Conservation (phyloP, 179 eudicot species). For the Heliamphora pulchella region DNA sequence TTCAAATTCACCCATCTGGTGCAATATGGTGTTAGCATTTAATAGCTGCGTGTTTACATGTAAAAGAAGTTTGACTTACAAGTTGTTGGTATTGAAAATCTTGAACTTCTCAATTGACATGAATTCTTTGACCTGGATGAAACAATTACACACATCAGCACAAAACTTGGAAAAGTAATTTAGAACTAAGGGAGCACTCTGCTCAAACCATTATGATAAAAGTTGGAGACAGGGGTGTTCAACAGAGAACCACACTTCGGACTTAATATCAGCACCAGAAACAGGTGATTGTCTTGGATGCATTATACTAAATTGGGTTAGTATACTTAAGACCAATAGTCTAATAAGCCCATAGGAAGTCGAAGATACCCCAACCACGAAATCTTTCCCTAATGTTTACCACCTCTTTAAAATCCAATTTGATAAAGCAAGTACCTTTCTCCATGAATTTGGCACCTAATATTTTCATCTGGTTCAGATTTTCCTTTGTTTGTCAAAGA, state of each 20-base stretch:
- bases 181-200: background rate
- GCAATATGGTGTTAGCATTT: conserved; percentile 13
- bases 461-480: background rate
- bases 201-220: background rate
- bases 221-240: background rate
- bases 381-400: background rate
- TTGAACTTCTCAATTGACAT: conserved; percentile 99
- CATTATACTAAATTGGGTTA: background rate
- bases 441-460: background rate
- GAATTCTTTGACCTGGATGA: conserved; percentile 78
- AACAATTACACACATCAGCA: conserved; percentile 22
- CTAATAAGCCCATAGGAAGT: background rate
- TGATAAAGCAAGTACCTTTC: background rate
- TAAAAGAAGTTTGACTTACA: conserved; percentile 42
- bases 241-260: background rate
- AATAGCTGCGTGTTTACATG: background rate
- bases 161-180: background rate
- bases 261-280: conserved; percentile 5
- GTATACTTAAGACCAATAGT: background rate
- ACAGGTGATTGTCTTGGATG: background rate
- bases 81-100: conserved; percentile 97
- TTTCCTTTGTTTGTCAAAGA: background rate
- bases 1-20: conserved; percentile 92
- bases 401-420: background rate
- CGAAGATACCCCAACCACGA: too few relatives aligned